A percentile compares a stretch with the other conserved stretches of the same genome.
These are phyloP conservation scores for Solanum hybrid DNA, from an alignment of 305 asterid species.

Conservation along the genomic window DNA sequence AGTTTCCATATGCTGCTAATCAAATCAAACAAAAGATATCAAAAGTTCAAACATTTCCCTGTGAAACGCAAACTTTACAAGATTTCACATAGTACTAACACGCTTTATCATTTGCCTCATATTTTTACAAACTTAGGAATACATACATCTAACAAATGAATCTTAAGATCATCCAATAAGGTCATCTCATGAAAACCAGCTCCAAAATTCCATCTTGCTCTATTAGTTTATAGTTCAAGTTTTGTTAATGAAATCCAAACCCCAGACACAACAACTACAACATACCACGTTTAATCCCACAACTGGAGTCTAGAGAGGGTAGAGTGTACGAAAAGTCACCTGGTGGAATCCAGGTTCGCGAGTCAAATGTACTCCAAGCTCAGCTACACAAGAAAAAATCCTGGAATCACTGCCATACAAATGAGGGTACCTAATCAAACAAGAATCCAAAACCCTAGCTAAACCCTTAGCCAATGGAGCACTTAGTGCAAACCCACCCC, in stretches of 20 bases:
- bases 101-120: not conserved
- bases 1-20: not conserved
- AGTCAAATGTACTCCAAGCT: conserved; percentile 68
- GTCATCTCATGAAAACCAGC: not conserved
- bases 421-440: conserved; percentile 63
- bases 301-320: not conserved
- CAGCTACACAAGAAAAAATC: conserved; percentile 64
- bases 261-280: not conserved
- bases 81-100: not conserved
- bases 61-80: not conserved
- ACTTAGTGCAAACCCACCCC: conserved; percentile 75
- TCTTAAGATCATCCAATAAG: not conserved
- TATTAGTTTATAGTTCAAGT: not conserved
- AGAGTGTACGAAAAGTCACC: conserved; percentile 19
- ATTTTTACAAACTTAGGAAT: not conserved
- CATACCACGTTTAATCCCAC: not conserved
- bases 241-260: not conserved
- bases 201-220: not conserved
- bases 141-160: not conserved
- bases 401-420: conserved; percentile 88
- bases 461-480: conserved; percentile 60
- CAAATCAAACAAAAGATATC: not conserved
- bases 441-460: conserved; percentile 51
- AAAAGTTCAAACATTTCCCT: not conserved
- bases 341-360: conserved; percentile 77